Percentiles rank a stretch among this genome's conserved stretches.
phyloP scores from a whole-genome alignment of 2,329 filamentous ascomycete genomes.

The Neonectria punicea region DNA sequence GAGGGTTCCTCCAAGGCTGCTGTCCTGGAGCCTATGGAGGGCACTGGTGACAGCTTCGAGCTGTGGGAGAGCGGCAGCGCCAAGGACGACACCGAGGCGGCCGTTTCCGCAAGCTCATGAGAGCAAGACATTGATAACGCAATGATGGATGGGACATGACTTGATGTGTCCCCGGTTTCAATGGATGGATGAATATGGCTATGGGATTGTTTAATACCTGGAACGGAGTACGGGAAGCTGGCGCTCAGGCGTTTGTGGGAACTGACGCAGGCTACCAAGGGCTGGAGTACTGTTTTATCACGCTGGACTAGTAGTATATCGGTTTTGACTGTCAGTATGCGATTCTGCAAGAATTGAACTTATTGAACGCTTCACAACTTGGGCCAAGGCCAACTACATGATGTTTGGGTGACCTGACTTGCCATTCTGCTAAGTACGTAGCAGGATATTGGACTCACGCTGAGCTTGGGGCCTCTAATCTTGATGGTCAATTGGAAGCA shows the following conservation, averaged over 20 bases:
- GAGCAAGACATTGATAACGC: conserved; percentile 14
- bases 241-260: conserved; percentile 24
- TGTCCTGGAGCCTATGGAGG: conserved; percentile 65
- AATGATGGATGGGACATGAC: conserved; percentile 25
- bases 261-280: conserved; percentile 44
- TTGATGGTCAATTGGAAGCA: neutral
- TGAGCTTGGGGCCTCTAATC: neutral
- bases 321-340: conserved; percentile 17
- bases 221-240: conserved; percentile 27
- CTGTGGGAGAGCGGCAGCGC: conserved; percentile 77
- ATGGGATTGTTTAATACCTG: conserved; percentile 8
- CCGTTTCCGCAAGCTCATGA: conserved; percentile 37
- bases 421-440: neutral
- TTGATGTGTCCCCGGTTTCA: conserved; percentile 9
- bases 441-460: neutral
- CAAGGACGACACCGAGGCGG: conserved; percentile 63
- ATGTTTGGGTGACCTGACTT: neutral
- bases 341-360: conserved; percentile 1
- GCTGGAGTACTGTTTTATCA: conserved; percentile 41
- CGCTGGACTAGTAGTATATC: conserved; percentile 20
- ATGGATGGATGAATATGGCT: conserved; percentile 4
- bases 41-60: conserved; percentile 70
- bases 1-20: conserved; percentile 56
- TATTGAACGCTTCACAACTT: neutral
- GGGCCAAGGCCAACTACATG: neutral